Evolutionary conservation across 352 stramenopile genomes (phyloP), one percentile per base, ranked within the genome.

Genomic region (Phytophthora hybrid): DNA sequence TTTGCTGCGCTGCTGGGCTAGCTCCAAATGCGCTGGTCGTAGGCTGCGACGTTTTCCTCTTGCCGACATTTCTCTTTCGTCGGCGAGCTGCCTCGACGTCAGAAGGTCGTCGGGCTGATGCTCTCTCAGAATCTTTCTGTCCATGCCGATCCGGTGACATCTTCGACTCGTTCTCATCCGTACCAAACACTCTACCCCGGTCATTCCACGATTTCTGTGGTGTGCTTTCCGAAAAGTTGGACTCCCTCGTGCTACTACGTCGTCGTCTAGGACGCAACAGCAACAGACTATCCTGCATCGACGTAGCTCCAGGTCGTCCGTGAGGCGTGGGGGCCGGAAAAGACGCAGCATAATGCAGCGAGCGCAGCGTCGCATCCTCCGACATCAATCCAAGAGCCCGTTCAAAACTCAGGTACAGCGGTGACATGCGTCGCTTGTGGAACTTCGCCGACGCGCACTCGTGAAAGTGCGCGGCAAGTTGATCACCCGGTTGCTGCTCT

Each of bases 281-380:
- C 23, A 77, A 23, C 31, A 91, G 74, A 65, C 73, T 89, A 66
- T 89, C 78, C 51, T 85, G 72, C 44, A 89, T 77, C 10, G 81
- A 82, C 19, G 71, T 63, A 71, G 74, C 69, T 31, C 47, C 64
- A 8, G 62, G 72, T 62, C 63, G 64, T 71, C 44, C 53, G 31
- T 74, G 54, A 5, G 88, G 85, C 18, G 64, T 85, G 1, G 74
- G 76, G 18, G 93, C 86, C 0, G 82, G 77, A 47, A 89, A 93
- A 31, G 88, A 87, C 3, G 86, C 80, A 11, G 88, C 88, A 41
- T 94, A 96, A 23, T 96, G 90, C 46, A 94, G 55, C 10, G 83
- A 84, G 19, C 88, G 79, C 19, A 93, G 62, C 1, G 85, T 84
- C 19, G 63, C 32, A 54, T 96, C 88, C 56, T 93, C 85, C 0